phyloP scores from a whole-genome alignment of 331 rosid species.

The Acacia concinna region DNA sequence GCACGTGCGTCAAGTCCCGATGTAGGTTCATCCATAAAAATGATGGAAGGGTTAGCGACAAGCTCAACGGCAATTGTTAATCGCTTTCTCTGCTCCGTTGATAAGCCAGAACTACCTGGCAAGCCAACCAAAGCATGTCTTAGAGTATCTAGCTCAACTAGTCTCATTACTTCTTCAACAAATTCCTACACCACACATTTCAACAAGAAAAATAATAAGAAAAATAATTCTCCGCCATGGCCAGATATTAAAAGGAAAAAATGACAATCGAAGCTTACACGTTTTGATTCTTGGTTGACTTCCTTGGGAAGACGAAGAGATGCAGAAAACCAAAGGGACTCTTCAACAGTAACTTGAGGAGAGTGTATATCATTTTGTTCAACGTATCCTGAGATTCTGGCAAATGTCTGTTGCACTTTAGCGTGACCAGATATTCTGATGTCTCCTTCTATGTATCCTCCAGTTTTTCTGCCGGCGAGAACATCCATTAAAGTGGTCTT shows the following conservation, averaged over 20 bases:
- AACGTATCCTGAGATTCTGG: slow-evolving; percentile 85
- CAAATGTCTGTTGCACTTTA: slow-evolving; percentile 78
- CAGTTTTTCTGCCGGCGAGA: slow-evolving; percentile 94
- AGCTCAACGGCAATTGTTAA: slow-evolving; percentile 88
- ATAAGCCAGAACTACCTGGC: slow-evolving; percentile 82
- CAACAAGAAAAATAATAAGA: slow-evolving; percentile 1
- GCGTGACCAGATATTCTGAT: slow-evolving; percentile 75
- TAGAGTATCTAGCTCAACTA: slow-evolving; percentile 76
- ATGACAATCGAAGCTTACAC: slow-evolving; percentile 40
- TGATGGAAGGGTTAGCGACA: slow-evolving; percentile 90
- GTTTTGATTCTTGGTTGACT: slow-evolving; percentile 50
- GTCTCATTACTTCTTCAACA: slow-evolving; percentile 78
- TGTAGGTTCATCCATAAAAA: slow-evolving; percentile 95
- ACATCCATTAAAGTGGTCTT: slow-evolving; percentile 96
- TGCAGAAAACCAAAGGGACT: slow-evolving; percentile 81
- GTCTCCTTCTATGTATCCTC: slow-evolving; percentile 84
- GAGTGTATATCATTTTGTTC: slow-evolving; percentile 96
- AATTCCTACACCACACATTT: slow-evolving; percentile 62
- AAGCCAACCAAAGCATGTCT: slow-evolving; percentile 77
- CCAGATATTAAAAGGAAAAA: neutral
- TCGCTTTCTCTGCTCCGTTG: slow-evolving; percentile 89
- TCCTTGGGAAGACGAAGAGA: slow-evolving; percentile 84
- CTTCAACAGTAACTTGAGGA: slow-evolving; percentile 91
- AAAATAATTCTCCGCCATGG: neutral
- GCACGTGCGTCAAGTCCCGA: slow-evolving; percentile 97